phyloP scores from a whole-genome alignment of 306 rosid genomes.

The Citrullus mucosospermus region DNA sequence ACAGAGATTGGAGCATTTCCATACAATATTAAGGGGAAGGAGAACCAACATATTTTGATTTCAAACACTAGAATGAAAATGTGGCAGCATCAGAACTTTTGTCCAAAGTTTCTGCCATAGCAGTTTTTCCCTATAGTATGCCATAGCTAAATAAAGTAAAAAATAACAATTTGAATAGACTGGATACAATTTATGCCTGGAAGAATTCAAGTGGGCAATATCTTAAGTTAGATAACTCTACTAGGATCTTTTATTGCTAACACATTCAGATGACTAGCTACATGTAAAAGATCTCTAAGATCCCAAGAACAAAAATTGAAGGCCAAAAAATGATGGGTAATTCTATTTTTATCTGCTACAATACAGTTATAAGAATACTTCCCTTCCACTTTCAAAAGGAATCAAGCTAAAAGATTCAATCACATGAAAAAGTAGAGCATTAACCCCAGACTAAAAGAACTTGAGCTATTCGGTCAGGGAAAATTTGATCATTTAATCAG shows the following conservation, averaged over 20 bases:
- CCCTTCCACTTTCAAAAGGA: neutral
- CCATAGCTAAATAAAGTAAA: neutral
- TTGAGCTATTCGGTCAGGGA: neutral
- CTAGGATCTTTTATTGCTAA: neutral
- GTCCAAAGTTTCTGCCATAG: neutral
- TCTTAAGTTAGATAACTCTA: neutral
- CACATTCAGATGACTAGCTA: neutral
- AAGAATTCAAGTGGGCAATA: neutral
- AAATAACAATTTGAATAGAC: neutral
- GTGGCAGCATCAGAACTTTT: neutral
- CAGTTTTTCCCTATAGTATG: neutral
- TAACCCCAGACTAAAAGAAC: neutral
- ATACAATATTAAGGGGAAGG: neutral
- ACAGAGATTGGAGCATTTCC: conserved; percentile 8
- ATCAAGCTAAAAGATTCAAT: neutral
- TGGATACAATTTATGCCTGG: neutral
- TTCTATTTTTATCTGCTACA: neutral
- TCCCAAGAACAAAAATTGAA: neutral
- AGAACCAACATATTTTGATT: neutral
- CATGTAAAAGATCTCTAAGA: neutral
- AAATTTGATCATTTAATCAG: neutral
- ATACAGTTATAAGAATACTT: neutral
- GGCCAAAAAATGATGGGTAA: neutral
- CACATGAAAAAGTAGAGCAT: neutral
- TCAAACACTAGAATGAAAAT: neutral